Base-by-base conservation (phyloP, 768 basidiomycete species). In the Dacryopinax primogenitus region DNA sequence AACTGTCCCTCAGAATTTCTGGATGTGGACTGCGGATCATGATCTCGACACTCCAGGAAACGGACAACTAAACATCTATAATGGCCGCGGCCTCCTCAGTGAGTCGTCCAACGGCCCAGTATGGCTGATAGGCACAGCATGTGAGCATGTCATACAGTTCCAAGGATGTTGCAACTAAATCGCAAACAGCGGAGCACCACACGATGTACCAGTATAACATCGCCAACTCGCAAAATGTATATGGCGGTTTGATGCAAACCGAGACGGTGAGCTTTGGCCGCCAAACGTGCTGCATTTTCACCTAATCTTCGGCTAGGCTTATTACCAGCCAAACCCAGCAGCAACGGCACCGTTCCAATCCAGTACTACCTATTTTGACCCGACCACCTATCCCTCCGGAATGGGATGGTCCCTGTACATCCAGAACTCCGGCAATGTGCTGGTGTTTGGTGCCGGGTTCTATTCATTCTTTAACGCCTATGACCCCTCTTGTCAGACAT, bases 11-110 rank as follows among this genome's bases (percentile, higher is more conserved):
- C 13, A 63, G 62, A 63, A 66, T 28, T 30, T 83, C 23, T 90
- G 88, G 89, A 77, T 88, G 7, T 91, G 89, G 89, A 76, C 81
- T 18, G 87, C 88, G 16, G 90, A 92, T 70, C 89, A 92, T 70
- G 84, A 88, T 65, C 78, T 90, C 26, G 89, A 91, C 65, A 77
- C 78, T 26, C 73, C 78, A 58, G 74, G 79, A 23, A 67, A 71
- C 15, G 73, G 76, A 13, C 83, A 85, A 69, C 74, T 83, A 44
- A 79, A 80, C 2, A 70, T 87, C 21, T 90, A 80, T 72, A 76
- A 73, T 9, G 89, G 86, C 0, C 82, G 89, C n/a, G 89, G 89
- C 1, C 82, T 91, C 51, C 74, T 88, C 12, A 87, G 86, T 0
- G 83, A 90, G 72, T 87, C 86, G 13, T 75, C 76, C 41, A 62